Evolutionary conservation across 169 alveolate genomes (phyloP), one percentile per base, ranked within the genome.

Genomic region (Ichthyophthirius multifiliis): DNA sequence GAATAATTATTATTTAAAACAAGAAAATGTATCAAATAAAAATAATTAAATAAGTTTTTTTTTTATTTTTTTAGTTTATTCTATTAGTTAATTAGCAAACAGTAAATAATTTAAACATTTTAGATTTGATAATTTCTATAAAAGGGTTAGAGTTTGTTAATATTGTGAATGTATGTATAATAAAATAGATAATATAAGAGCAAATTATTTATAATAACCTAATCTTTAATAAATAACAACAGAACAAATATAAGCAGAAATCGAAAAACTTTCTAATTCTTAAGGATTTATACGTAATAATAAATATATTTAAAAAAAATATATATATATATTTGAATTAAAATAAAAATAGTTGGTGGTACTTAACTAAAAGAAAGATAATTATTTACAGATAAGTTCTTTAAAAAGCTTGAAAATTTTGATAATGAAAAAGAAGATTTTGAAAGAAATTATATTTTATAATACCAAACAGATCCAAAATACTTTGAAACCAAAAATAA

Each of bases 1-100:
- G 86, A 81, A 48, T 31, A 81, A 63, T 74, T 81, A n/a, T 71
- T 81, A 43, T 81, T 71, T 48, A 81, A 81, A 48, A 34, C 47
- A 0, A 67, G 86, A 43, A 81, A 34, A 81, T 81, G 81, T 79
- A 67, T 18, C 18, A 45, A 6, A 45, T 6, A 45, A n/a, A 6
- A 13, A 6, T 45, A 45, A 5, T n/a, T 45, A 6, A n/a, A 6
- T 45, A 45, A 5, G 3, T 16, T 32, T 78, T 16, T 30, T 35
- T 12, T 65, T 2, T n/a, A 32, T 32, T 18, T 4, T 27, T 16
- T 9, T 43, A 79, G 85, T 34, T 67, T 81, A 81, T 31, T 81
- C 86, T 0, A 18, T 81, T n/a, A 73, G 86, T n/a, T 43, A 81
- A 32, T 37, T 81, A 5, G 31, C 86, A 23, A 16, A 27, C 46